These are phyloP conservation scores for Albophoma yamanashiensis DNA, from an alignment of 2,329 filamentous ascomycete species.

Conservation along the genomic window DNA sequence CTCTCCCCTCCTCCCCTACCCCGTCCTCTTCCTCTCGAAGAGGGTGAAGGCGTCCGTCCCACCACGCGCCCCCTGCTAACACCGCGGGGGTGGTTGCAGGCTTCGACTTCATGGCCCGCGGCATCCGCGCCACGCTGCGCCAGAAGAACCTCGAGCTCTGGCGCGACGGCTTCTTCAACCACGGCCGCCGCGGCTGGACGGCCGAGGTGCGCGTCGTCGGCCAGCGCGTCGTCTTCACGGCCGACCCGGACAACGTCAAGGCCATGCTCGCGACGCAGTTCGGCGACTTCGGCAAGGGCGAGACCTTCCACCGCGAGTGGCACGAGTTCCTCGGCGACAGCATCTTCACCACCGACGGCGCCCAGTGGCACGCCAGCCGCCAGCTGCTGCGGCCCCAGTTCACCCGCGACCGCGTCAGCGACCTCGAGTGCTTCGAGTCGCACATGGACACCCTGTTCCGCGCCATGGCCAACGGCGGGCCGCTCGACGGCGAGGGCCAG, in stretches of 20 bases:
- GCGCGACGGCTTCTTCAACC: conserved; percentile 35
- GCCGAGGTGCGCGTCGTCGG: conserved; percentile 46
- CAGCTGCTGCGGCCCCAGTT: conserved; percentile 80
- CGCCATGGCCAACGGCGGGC: conserved; percentile 49
- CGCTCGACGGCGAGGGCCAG: conserved; percentile 48
- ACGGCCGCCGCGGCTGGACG: conserved; percentile 36
- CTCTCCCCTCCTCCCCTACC: no score
- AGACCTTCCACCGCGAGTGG: conserved; percentile 66
- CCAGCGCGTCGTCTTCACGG: conserved; percentile 60
- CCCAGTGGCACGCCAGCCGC: conserved; percentile 69
- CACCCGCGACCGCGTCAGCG: conserved; percentile 71
- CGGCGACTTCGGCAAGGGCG: conserved; percentile 69
- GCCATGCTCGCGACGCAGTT: conserved; percentile 81
- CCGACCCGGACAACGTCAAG: conserved; percentile 83
- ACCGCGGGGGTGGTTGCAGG: no score
- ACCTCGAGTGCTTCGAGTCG: conserved; percentile 70
- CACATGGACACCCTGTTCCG: conserved; percentile 67
- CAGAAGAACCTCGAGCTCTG: conserved; percentile 54
- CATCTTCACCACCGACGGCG: conserved; percentile 72
- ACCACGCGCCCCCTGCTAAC: background rate
- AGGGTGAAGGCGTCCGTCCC: no score
- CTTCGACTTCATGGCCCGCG: conserved; percentile 51
- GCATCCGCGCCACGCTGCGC: conserved; percentile 38
- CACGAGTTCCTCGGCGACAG: conserved; percentile 60
- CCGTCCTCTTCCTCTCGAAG: background rate